Conservation (phyloP, 2,329 filamentous ascomycete species). For the Knufia petricola region DNA sequence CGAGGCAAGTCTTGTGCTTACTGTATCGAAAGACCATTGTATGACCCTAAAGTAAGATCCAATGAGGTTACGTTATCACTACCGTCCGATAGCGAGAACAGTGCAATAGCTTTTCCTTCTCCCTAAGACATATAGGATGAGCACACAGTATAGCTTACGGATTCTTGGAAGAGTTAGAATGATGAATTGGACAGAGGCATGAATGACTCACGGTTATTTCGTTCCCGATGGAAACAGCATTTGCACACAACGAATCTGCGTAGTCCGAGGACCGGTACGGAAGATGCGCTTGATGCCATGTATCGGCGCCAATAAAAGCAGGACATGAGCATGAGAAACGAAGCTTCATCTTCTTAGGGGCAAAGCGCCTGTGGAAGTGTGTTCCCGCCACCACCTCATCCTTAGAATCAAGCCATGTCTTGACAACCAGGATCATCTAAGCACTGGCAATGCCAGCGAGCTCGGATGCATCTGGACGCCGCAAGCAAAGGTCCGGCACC, state of each 20-base stretch:
- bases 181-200: constrained; percentile 1
- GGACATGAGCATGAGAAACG: background rate
- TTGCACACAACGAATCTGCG: background rate
- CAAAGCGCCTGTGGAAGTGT: constrained; percentile 2
- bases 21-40: constrained; percentile 1
- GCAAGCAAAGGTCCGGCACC: constrained; percentile 1
- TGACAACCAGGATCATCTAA: background rate
- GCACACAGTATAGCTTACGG: constrained; percentile 2
- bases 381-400: constrained; percentile 1
- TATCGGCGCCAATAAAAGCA: background rate
- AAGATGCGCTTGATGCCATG: constrained; percentile 1
- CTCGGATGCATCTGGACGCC: constrained; percentile 2
- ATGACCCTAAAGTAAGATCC: background rate
- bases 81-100: background rate
- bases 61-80: background rate
- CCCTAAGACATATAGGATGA: constrained; percentile 1
- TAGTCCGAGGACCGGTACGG: constrained; percentile 2
- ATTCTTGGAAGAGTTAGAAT: constrained; percentile 3
- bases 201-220: constrained; percentile 2
- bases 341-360: constrained; percentile 1
- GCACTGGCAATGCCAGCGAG: constrained; percentile 2
- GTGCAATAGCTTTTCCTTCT: constrained; percentile 1
- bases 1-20: background rate
- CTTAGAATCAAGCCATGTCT: constrained; percentile 1
- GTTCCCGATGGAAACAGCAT: background rate